A percentile compares a stretch with the other conserved stretches of the same genome.
Conservation (phyloP, 768 basidiomycete genomes). For the Boletus sensibilis region DNA sequence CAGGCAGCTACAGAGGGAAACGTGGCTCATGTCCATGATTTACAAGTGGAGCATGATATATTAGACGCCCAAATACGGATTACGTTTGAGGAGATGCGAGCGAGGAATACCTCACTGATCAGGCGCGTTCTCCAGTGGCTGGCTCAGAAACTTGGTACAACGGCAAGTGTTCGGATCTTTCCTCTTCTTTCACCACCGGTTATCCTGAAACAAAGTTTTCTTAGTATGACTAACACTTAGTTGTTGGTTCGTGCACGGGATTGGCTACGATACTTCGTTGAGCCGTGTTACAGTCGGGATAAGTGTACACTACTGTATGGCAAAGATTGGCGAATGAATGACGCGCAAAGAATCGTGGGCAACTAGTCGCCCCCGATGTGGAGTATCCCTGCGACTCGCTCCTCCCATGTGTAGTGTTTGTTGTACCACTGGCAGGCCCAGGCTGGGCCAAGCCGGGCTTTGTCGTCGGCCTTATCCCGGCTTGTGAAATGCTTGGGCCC, state of each 20-base stretch:
- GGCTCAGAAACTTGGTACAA: neutral
- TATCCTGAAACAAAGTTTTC: neutral
- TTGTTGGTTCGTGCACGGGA: neutral
- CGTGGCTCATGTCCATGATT: neutral
- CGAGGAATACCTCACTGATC: neutral
- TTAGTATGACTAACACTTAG: neutral
- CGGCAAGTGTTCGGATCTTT: neutral
- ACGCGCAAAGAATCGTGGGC: too few relatives aligned
- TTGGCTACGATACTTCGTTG: neutral
- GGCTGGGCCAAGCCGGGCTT: too few relatives aligned
- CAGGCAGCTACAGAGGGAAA: neutral
- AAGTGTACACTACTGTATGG: neutral
- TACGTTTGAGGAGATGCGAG: conserved; percentile 1
- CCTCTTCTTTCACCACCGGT: neutral
- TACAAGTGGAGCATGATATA: conserved; percentile 1
- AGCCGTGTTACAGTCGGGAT: neutral
- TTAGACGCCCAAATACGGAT: neutral
- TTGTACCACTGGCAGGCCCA: too few relatives aligned
- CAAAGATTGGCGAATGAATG: neutral
- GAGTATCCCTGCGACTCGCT: too few relatives aligned
- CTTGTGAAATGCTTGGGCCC: too few relatives aligned
- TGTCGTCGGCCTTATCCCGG: too few relatives aligned
- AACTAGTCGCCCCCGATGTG: neutral
- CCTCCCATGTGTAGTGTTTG: too few relatives aligned
- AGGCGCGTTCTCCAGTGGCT: conserved; percentile 7